Conservation (phyloP, 495 filamentous ascomycete species). For the Gamarada debralockiae region DNA sequence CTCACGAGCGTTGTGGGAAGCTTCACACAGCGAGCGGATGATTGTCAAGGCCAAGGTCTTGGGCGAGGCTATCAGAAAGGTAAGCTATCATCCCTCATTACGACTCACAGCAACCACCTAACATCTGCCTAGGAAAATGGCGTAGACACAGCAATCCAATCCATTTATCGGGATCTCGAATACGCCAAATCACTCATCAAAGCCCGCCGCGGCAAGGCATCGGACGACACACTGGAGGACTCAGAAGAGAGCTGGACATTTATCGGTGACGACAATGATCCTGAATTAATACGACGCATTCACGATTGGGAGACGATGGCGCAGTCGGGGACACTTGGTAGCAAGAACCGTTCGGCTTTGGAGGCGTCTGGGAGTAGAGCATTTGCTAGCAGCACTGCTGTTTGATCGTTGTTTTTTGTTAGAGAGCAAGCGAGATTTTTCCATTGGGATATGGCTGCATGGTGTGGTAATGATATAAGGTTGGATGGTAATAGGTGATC, state of each 20-base stretch:
- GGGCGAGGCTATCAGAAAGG: constrained; percentile 82
- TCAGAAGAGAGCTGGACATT: constrained; percentile 73
- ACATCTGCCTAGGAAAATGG: constrained; percentile 68
- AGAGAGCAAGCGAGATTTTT: background rate
- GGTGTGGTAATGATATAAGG: background rate
- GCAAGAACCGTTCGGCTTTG: background rate
- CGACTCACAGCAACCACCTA: constrained; percentile 12
- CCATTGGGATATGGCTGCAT: background rate
- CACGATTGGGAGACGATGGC: constrained; percentile 21
- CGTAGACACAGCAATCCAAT: constrained; percentile 82
- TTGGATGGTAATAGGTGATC: background rate
- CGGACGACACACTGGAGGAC: constrained; percentile 47
- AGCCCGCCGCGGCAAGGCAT: constrained; percentile 42
- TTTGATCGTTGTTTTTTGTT: background rate
- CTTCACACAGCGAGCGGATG: constrained; percentile 83
- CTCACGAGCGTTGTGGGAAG: constrained; percentile 85
- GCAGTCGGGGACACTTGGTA: constrained; percentile 3
- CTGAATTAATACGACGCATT: constrained; percentile 18
- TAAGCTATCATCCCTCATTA: constrained; percentile 36
- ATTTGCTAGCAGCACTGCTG: background rate
- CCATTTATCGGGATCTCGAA: constrained; percentile 92
- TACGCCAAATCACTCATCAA: constrained; percentile 89
- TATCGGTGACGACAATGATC: constrained; percentile 56
- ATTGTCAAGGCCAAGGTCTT: constrained; percentile 77
- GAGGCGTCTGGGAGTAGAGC: constrained; percentile 8